Evolutionary conservation across 345 rosid species (phyloP), one percentile per base, ranked within the genome.

Genomic region (Populus nigra): DNA sequence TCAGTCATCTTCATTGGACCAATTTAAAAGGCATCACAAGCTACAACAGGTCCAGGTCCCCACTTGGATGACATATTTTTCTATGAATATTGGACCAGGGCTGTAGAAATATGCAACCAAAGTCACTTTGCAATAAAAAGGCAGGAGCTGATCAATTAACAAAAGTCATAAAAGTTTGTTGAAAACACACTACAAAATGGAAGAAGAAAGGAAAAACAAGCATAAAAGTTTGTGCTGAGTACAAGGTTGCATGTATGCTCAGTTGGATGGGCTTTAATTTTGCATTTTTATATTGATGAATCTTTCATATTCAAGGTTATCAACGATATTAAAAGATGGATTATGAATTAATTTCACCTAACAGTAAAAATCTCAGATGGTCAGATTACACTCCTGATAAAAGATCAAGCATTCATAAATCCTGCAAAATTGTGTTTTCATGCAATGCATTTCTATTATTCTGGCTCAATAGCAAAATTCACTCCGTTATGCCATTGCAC

Each of bases 1-100:
- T 72, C 71, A 16, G 41, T 72, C 80, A 65, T 72, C 29, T 66
- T 72, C 69, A 12, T 27, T 18, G 76, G 72, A 36, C 76, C 76
- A 78, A 35, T 20, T 66, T 43, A 8, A 73, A 68, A 27, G 61
- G 68, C 73, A 38, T 73, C 35, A 3, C 59, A 27, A 29, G 47
- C 69, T 22, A 50, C 50, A 17, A 33, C n/a, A 59, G 41, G 47
- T 27, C 27, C 13, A 23, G 41, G 61, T 29, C 77, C 73, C 73
- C 57, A 47, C 77, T 20, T 36, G 2, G 1, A 11, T 65, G 50
- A 23, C 61, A 72, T 23, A 39, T 27, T 43, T 55, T 47, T 16
- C 13, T 55, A 7, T 4, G 53, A 59, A 11, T 65, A 16, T 39
- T 11, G 65, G 38, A 65, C 1, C 3, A 22, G 3, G 33, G 16